Evolutionary conservation across 176 grass and related monocot genomes (phyloP).

Genomic region (Lolium multiflorum): DNA sequence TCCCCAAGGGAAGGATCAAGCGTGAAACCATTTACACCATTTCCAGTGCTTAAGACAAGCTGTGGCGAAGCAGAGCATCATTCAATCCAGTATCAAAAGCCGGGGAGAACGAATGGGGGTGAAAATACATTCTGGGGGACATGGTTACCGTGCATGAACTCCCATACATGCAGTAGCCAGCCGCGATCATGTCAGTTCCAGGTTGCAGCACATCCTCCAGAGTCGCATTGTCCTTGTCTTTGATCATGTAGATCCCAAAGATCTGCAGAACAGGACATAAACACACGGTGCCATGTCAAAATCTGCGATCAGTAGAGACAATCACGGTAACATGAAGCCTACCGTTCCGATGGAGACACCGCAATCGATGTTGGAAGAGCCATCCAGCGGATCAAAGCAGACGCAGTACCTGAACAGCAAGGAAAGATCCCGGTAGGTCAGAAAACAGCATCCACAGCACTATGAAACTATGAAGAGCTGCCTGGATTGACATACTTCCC

Average conservation of each 20-base stretch:
- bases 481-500: slow-evolving; percentile 64
- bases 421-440: no score
- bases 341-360: slow-evolving; percentile 98
- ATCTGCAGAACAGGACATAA: slow-evolving; percentile 50
- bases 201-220: slow-evolving; percentile 82
- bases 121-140: background rate
- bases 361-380: slow-evolving; percentile 97
- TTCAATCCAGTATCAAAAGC: background rate
- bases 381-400: slow-evolving; percentile 92
- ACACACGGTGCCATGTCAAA: background rate
- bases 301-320: background rate
- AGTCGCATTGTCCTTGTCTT: slow-evolving; percentile 65
- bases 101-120: background rate
- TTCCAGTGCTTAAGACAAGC: slow-evolving; percentile 85
- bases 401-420: slow-evolving; percentile 72
- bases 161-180: slow-evolving; percentile 98
- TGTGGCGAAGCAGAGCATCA: background rate
- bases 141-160: slow-evolving; percentile 94
- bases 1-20: slow-evolving; percentile 83
- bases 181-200: slow-evolving; percentile 87
- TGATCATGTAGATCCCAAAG: slow-evolving; percentile 90
- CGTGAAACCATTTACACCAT: slow-evolving; percentile 79
- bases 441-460: no score
- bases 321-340: background rate
- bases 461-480: no score